phyloP scores from a whole-genome alignment of 345 rosid genomes.

The Gynandropsis gynandra region DNA sequence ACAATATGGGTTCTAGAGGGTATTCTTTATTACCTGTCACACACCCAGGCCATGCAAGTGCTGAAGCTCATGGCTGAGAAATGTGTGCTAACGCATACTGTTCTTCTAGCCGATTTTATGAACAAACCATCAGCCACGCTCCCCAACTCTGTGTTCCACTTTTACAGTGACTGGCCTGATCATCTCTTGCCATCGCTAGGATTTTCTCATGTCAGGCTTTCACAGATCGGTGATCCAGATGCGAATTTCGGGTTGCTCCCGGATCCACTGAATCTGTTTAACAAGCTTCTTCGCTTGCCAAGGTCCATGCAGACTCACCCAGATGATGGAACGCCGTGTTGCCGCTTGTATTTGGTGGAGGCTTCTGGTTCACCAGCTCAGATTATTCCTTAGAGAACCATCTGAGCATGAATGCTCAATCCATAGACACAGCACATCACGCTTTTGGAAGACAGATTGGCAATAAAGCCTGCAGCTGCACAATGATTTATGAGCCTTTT shows the following conservation, averaged over 20 bases:
- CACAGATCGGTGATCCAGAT: conserved; percentile 91
- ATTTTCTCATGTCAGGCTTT: conserved; percentile 72
- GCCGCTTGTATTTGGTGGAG: conserved; percentile 86
- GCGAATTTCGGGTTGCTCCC: conserved; percentile 79
- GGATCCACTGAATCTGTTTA: conserved; percentile 71
- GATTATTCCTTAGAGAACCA: conserved; percentile 26
- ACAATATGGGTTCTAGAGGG: conserved; percentile 96
- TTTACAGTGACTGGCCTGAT: conserved; percentile 96
- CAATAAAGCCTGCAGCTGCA: conserved; percentile 10
- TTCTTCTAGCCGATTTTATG: conserved; percentile 95
- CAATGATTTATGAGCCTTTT: conserved; percentile 14
- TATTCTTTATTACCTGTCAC: conserved; percentile 75
- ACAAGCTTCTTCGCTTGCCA: conserved; percentile 72
- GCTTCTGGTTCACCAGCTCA: conserved; percentile 71
- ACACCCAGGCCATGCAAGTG: conserved; percentile 78
- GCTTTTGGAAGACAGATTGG: conserved; percentile 21
- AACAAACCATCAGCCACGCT: conserved; percentile 69
- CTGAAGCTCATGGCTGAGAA: conserved; percentile 73
- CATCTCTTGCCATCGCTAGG: conserved; percentile 80
- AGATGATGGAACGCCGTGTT: conserved; percentile 88
- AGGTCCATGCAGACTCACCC: conserved; percentile 67
- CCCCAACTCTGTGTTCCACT: conserved; percentile 63
- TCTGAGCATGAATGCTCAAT: conserved; percentile 15
- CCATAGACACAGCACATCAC: conserved; percentile 19
- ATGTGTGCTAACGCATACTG: conserved; percentile 48